phyloP scores from a whole-genome alignment of 208 protist genomes.

The Crithidia thermophila region DNA sequence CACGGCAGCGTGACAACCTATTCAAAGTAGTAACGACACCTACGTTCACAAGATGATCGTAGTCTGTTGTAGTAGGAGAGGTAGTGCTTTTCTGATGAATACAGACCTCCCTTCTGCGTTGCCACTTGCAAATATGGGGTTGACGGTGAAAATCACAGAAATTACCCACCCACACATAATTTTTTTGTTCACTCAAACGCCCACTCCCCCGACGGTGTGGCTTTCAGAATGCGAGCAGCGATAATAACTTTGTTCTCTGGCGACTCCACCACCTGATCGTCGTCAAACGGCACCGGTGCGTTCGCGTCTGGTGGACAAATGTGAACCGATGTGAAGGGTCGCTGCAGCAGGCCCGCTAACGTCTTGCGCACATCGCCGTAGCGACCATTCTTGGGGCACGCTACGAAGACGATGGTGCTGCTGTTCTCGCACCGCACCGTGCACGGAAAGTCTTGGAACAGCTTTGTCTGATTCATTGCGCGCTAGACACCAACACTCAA shows the following conservation, averaged over 20 bases:
- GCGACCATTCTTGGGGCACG: slow-evolving; percentile 48
- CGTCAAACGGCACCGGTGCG: slow-evolving; percentile 28
- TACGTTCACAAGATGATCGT: too few species aligned
- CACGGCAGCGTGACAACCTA: neutral
- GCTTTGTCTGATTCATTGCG: slow-evolving; percentile 41
- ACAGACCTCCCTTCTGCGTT: too few species aligned
- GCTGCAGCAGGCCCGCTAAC: slow-evolving; percentile 54
- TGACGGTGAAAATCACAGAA: neutral
- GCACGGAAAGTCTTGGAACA: slow-evolving; percentile 59
- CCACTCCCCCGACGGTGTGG: slow-evolving; percentile 40
- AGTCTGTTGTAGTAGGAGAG: too few species aligned
- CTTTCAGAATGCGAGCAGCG: slow-evolving; percentile 39
- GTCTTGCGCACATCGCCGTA: slow-evolving; percentile 82
- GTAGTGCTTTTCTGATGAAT: too few species aligned
- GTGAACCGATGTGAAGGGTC: slow-evolving; percentile 42
- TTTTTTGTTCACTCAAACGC: slow-evolving; percentile 25
- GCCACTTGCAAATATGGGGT: too few species aligned
- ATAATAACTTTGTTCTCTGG: slow-evolving; percentile 40
- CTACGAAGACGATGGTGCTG: slow-evolving; percentile 62
- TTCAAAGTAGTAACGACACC: too few species aligned
- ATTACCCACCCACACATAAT: neutral
- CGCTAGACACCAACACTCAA: neutral
- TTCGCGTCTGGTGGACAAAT: slow-evolving; percentile 27
- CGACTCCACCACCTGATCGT: slow-evolving; percentile 34
- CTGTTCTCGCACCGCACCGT: slow-evolving; percentile 58